These are phyloP conservation scores for Citrus maxima DNA, from an alignment of 345 rosid genomes.

Conservation along the genomic window DNA sequence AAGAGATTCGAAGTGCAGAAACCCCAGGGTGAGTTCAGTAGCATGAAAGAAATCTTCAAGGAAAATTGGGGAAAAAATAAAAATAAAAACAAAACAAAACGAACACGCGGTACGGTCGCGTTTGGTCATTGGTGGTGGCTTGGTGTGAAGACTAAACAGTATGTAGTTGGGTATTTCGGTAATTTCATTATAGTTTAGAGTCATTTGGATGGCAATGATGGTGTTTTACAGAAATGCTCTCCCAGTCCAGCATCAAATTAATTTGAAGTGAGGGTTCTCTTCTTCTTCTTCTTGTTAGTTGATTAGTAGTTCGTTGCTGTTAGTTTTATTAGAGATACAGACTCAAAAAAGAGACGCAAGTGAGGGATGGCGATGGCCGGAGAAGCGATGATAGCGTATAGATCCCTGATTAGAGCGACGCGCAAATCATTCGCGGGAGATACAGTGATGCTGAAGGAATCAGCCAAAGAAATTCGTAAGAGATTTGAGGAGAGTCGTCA, in stretches of 20 bases:
- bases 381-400: constrained; percentile 60
- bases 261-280: neutral
- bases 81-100: too few species aligned
- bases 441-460: constrained; percentile 62
- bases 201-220: too few species aligned
- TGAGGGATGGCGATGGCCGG: constrained; percentile 31
- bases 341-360: neutral
- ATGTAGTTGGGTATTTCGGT: neutral
- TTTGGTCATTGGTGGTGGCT: too few species aligned
- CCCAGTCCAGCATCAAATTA: neutral
- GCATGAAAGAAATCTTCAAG: too few species aligned
- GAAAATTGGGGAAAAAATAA: too few species aligned
- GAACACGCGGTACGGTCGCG: too few species aligned
- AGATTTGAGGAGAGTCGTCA: constrained; percentile 81
- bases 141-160: too few species aligned
- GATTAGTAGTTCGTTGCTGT: neutral
- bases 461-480: constrained; percentile 67
- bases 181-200: neutral
- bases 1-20: too few species aligned
- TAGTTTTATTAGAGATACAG: neutral
- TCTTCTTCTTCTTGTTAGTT: too few species aligned
- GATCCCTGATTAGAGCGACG: constrained; percentile 67
- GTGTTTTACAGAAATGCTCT: neutral
- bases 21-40: too few species aligned
- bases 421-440: constrained; percentile 78